These are phyloP conservation scores for Fonsecaea nubica DNA, from an alignment of 2,329 filamentous ascomycete species.

Conservation along the genomic window DNA sequence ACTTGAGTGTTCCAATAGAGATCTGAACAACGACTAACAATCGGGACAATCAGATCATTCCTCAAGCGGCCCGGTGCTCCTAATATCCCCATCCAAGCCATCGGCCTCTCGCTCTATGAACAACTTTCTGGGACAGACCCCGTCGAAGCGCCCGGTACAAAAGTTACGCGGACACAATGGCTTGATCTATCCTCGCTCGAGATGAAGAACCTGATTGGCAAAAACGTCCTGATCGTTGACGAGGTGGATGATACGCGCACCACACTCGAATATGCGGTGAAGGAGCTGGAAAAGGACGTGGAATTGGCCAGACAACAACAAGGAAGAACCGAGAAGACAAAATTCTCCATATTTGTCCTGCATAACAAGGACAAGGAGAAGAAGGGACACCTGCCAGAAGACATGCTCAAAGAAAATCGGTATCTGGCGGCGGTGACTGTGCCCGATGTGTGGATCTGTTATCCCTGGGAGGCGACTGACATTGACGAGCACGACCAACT, in stretches of 20 bases:
- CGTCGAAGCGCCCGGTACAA: slow-evolving; percentile 83
- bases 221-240: slow-evolving; percentile 90
- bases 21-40: slow-evolving; percentile 14
- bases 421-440: slow-evolving; percentile 89
- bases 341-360: slow-evolving; percentile 93
- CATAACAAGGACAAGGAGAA: slow-evolving; percentile 99
- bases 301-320: slow-evolving; percentile 76
- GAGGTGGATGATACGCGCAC: slow-evolving; percentile 96
- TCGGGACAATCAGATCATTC: slow-evolving; percentile 69
- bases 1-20: not conserved
- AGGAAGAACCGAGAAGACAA: slow-evolving; percentile 73
- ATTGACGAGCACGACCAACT: slow-evolving; percentile 88
- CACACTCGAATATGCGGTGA: slow-evolving; percentile 90
- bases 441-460: slow-evolving; percentile 97
- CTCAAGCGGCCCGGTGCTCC: slow-evolving; percentile 83
- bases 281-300: slow-evolving; percentile 93
- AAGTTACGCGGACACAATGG: slow-evolving; percentile 98
- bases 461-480: slow-evolving; percentile 95
- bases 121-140: slow-evolving; percentile 68
- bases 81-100: slow-evolving; percentile 99
- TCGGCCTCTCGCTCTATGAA: slow-evolving; percentile 97
- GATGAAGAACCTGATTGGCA: slow-evolving; percentile 88
- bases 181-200: slow-evolving; percentile 85
- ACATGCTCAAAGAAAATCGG: slow-evolving; percentile 71
- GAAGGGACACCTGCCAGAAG: slow-evolving; percentile 81